phyloP scores from a whole-genome alignment of 75 land plant species.

The Cunninghamia lanceolata region DNA sequence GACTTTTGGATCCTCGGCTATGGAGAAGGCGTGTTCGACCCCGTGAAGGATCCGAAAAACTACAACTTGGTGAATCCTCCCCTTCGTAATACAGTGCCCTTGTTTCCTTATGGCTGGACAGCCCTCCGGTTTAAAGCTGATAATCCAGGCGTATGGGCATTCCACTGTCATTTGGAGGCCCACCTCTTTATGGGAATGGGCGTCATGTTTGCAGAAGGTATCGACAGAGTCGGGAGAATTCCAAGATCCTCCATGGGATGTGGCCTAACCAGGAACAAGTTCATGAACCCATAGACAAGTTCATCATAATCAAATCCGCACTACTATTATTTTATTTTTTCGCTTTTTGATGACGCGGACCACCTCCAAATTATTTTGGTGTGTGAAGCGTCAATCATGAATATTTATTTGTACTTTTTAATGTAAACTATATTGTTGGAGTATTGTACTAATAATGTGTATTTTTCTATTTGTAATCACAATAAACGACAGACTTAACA shows the following conservation, averaged over 20 bases:
- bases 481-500: too few species aligned
- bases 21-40: slow-evolving; percentile 64
- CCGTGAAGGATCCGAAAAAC: slow-evolving; percentile 24
- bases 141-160: slow-evolving; percentile 92
- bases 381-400: too few species aligned
- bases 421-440: too few species aligned
- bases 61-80: slow-evolving; percentile 75
- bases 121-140: slow-evolving; percentile 68
- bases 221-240: slow-evolving; percentile 28
- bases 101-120: slow-evolving; percentile 90
- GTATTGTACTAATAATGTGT: too few species aligned
- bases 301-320: not conserved
- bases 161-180: slow-evolving; percentile 88
- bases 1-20: slow-evolving; percentile 89
- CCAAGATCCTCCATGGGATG: slow-evolving; percentile 63
- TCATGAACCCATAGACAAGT: slow-evolving; percentile 7
- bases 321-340: too few species aligned
- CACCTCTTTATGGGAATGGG: slow-evolving; percentile 97
- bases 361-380: too few species aligned
- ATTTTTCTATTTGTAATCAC: too few species aligned
- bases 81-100: slow-evolving; percentile 62
- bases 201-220: slow-evolving; percentile 73
- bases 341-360: too few species aligned
- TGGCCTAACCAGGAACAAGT: slow-evolving; percentile 68
- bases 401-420: too few species aligned